phyloP scores from a whole-genome alignment of 331 rosid genomes.

The Acacia concinna region DNA sequence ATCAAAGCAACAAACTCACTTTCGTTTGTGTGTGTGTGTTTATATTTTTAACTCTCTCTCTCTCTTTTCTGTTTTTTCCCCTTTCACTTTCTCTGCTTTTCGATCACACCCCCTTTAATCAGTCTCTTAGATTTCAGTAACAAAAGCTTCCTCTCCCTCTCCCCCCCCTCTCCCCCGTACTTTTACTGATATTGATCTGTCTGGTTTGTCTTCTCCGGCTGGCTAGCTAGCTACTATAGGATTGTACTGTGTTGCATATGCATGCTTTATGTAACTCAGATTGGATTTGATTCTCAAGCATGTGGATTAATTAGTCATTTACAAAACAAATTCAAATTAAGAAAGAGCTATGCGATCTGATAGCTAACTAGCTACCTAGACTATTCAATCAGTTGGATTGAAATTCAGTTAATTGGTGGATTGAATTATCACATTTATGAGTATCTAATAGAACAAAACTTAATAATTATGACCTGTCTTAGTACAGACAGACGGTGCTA shows the following conservation, averaged over 20 bases:
- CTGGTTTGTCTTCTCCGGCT: slow-evolving; percentile 18
- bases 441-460: background rate
- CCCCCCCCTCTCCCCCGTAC: background rate
- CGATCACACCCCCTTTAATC: slow-evolving; percentile 57
- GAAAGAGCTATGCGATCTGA: background rate
- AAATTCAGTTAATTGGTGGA: no score
- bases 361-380: no score
- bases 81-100: slow-evolving; percentile 49
- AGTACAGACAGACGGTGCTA: background rate
- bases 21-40: slow-evolving; percentile 18
- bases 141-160: slow-evolving; percentile 32
- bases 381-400: no score
- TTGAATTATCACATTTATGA: background rate
- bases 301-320: slow-evolving; percentile 1
- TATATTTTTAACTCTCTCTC: slow-evolving; percentile 10
- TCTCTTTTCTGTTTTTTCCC: slow-evolving; percentile 20
- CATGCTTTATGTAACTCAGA: background rate
- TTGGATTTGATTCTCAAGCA: background rate
- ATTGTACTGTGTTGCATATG: background rate
- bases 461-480: background rate
- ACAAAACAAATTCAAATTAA: background rate
- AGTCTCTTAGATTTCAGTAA: slow-evolving; percentile 64
- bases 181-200: slow-evolving; percentile 35
- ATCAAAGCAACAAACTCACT: slow-evolving; percentile 28
- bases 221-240: background rate